Evolutionary conservation across 345 rosid species (phyloP), one percentile per base, ranked within the genome.

Genomic region (Hibiscus mutabilis): DNA sequence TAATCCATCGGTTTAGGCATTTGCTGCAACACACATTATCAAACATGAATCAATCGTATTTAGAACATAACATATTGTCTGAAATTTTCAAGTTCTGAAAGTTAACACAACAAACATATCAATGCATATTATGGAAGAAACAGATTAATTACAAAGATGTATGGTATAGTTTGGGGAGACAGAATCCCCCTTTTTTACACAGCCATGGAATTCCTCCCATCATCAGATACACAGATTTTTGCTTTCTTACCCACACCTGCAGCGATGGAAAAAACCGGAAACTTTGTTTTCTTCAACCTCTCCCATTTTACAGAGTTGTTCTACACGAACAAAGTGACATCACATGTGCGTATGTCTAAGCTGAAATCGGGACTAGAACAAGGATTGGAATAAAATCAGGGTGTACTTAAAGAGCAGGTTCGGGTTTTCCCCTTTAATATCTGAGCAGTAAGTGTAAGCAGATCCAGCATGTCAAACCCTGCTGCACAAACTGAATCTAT

Each of bases 401-500:
- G 1, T 67, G 58, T 19, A 29, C 24, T 70, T 24, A 4, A 58
- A 58, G 64, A 57, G 21, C 59, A 10, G 9, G 66, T 13, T 46
- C 11, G 21, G 3, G 19, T 64, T 75, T 60, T 69, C 31, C 79
- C 87, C 79, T 84, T 86, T 79, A 92, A 67, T 66, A 81, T 55
- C 75, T 87, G 86, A 69, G 97, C 89, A 56, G 97, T 86, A 69
- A 92, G 86, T 64, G 91, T 85, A 35, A 96, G 78, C 24, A 96
- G 95, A 77, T 96, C 97, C 80, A 96, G 98, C 98, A 96, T 92
- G 85, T 96, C 99, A 70, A 88, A 83, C 56, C 98, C 99, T 12
- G 97, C 97, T 62, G 93, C 98, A 69, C 89, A 84, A 76, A 96
- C 90, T 49, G 84, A 66, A 79, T 92, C 98, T 15, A 85, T 82